Evolutionary conservation across 371 early-diverging fungal genomes (phyloP).

Genomic region (Mucor lusitanicus): DNA sequence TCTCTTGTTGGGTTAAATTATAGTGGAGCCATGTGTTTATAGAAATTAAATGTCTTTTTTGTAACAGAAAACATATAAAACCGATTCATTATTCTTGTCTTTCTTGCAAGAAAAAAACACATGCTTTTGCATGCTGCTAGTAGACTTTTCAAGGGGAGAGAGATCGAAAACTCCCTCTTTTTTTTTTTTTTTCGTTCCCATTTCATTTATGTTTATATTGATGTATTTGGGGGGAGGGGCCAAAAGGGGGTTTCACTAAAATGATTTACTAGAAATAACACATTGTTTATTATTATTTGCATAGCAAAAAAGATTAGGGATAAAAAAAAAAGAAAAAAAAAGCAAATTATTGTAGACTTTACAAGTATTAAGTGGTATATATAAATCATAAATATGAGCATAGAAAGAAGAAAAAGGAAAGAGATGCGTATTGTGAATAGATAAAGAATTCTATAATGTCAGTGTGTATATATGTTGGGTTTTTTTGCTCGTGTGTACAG

Average conservation of each 20-base stretch:
- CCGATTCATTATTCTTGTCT: not conserved
- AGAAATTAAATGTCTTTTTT: not conserved
- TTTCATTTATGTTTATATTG: not conserved
- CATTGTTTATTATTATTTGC: not conserved
- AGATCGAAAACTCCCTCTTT: not conserved
- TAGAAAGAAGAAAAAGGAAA: not conserved
- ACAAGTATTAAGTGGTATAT: not conserved
- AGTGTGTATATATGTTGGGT: not conserved
- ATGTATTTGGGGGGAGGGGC: not conserved
- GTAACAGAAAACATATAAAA: not conserved
- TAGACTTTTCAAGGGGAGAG: not conserved
- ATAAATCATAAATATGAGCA: constrained; percentile 1
- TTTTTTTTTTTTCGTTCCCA: no score
- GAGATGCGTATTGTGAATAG: not conserved
- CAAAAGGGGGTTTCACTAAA: not conserved
- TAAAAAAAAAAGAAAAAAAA: constrained; percentile 4
- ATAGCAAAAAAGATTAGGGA: not conserved
- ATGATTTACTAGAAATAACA: not conserved
- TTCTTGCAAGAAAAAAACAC: not conserved
- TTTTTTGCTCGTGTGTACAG: not conserved
- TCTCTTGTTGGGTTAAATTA: not conserved
- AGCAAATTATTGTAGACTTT: not conserved
- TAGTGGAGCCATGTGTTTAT: not conserved
- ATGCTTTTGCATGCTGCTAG: not conserved
- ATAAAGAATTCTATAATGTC: not conserved